Conservation (phyloP, 257 asterid genomes). For the Henckelia pumila region DNA sequence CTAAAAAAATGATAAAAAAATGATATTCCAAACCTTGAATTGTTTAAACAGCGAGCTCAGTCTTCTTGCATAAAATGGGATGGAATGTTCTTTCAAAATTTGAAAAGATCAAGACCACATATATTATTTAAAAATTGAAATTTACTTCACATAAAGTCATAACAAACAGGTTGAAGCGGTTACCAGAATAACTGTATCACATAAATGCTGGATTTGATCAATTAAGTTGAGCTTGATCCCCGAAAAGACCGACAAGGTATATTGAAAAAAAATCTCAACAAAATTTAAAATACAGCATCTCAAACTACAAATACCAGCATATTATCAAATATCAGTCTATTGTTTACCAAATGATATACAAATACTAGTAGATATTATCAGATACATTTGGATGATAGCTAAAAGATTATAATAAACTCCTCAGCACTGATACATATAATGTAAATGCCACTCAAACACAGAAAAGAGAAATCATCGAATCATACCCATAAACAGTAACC, state of each 20-base stretch:
- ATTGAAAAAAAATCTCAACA: neutral
- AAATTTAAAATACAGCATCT: neutral
- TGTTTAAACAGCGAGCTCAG: neutral
- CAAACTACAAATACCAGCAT: neutral
- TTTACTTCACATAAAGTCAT: neutral
- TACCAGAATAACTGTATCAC: neutral
- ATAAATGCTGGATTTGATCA: neutral
- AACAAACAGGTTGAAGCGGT: neutral
- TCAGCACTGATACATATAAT: neutral
- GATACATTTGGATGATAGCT: neutral
- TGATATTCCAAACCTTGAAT: neutral
- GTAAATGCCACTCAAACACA: conserved; percentile 6
- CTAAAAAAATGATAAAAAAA: neutral
- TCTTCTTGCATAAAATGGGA: neutral
- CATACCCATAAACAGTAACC: conserved; percentile 96
- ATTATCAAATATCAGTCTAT: no score
- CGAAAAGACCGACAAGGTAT: neutral
- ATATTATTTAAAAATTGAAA: neutral
- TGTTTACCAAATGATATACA: no score
- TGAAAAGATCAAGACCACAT: neutral
- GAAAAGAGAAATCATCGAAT: conserved; percentile 4
- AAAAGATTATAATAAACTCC: conserved; percentile 3
- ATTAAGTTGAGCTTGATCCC: neutral
- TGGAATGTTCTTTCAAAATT: neutral
- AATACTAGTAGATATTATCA: conserved; percentile 3